Evolutionary conservation across 352 stramenopile genomes (phyloP), one percentile per base, ranked within the genome.

Genomic region (Pythium myriotylum): DNA sequence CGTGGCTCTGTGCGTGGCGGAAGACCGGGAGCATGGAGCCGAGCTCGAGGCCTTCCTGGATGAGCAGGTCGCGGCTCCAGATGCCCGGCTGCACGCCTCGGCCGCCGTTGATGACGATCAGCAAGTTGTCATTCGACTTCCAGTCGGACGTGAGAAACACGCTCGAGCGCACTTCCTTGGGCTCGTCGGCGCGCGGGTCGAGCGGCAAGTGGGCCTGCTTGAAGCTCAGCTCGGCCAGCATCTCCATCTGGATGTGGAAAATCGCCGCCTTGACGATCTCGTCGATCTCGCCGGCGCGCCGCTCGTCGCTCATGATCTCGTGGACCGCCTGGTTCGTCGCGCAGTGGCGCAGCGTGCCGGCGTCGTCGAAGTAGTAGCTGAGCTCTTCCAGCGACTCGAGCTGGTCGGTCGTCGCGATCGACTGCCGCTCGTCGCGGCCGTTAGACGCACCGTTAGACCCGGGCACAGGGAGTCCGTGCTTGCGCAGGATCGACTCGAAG

Each of bases 211-310:
- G 77, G 17, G 79, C 83, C 57, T 91, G 80, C 56, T 89, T 87
- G 49, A 92, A 92, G 13, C 72, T 73, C 51, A 92, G 59, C 47
- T 92, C 83, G 2, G 81, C 83, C 40, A 92, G 62, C 83, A 92
- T 90, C 48, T 92, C 83, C 77, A 91, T 91, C 59, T 92, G 81
- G 39, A 92, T 89, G 54, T 91, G 81, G 68, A 91, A 92, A 62
- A 92, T 92, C 48, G 83, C 83, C 16, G 83, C 83, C 55, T 89
- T 88, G 45, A 92, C 79, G 59, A 91, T 89, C 32, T 92, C 83
- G 54, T 91, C 81, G 59, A 91, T 76, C 48, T 92, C 81, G 19
- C 72, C 67, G 0, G 81, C 83, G 24, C 79, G 74, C 20, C 76
- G 66, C 63, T 90, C 77, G 67, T 90, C 81, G 55, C 77, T 83